Evolutionary conservation across 768 basidiomycete genomes (phyloP), one percentile per base, ranked within the genome.

Genomic region (Thelephora ganbajun): DNA sequence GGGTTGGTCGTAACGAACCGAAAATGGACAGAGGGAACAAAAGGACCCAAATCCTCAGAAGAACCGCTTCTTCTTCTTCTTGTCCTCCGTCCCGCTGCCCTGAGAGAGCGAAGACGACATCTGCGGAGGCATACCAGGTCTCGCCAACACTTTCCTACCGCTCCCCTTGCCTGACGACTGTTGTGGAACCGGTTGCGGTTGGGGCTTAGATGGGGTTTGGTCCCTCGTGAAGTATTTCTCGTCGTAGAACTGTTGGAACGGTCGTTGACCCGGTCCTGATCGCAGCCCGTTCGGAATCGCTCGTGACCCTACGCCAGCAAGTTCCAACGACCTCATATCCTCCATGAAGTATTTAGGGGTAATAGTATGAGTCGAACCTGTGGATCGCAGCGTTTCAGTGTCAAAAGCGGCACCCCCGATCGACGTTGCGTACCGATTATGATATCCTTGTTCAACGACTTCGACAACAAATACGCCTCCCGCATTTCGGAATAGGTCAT

Each of bases 401-500:
- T 3, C 9, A n/a, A 11, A 34, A 1, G 13, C 33, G 2, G 5
- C n/a, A 23, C 7, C 41, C n/a, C 16, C 16, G 34, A 26, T n/a
- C n/a, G n/a, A 41, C 16, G 14, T 11, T 22, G 45, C 67, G 35
- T 55, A 94, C 94, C 96, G 49, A 99, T 86, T 63, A 80, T 86
- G 46, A 98, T 76, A 56, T 99, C 96, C 63, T 84, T 91, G 57
- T 84, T 83, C 46, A 89, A 60, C 2, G 76, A 61, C 43, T 68
- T 70, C 2, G 89, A 84, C 13, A 94, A 69, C 44, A 80, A 71
- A 59, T 97, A 98, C 42, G 78, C 82, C 57, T 91, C 79, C 50
- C 94, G 73, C 63, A 93, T 83, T 64, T 99, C 96, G 0, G 92
- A 94, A 61, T 91, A 92, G 1, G 96, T 93, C 75, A 93, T 81